phyloP scores from a whole-genome alignment of 2,329 filamentous ascomycete genomes.

The Penicillium sp. region DNA sequence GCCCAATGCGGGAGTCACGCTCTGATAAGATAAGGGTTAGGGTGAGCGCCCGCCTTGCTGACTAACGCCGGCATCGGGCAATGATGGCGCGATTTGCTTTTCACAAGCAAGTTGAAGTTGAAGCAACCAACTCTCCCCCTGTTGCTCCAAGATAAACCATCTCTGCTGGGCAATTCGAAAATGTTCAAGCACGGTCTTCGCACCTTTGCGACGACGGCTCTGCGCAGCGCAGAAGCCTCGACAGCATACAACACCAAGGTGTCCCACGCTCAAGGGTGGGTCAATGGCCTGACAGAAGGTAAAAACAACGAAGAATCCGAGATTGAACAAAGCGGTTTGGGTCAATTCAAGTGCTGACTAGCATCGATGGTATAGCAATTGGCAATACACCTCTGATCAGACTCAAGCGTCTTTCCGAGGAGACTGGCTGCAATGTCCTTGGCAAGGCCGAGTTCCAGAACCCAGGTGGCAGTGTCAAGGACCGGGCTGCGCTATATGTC shows the following conservation, averaged over 20 bases:
- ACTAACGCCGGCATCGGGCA: slow-evolving; percentile 25
- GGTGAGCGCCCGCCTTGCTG: slow-evolving; percentile 20
- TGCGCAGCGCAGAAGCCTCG: slow-evolving; percentile 50
- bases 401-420: slow-evolving; percentile 78
- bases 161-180: slow-evolving; percentile 15
- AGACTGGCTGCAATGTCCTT: slow-evolving; percentile 89
- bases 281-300: slow-evolving; percentile 79
- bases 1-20: slow-evolving; percentile 4
- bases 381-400: slow-evolving; percentile 95
- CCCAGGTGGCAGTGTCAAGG: slow-evolving; percentile 92
- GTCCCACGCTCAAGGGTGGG: slow-evolving; percentile 73
- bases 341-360: background rate
- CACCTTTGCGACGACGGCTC: slow-evolving; percentile 62
- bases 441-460: slow-evolving; percentile 99
- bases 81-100: slow-evolving; percentile 6
- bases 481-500: slow-evolving; percentile 90
- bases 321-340: background rate
- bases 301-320: slow-evolving; percentile 25
- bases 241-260: slow-evolving; percentile 65
- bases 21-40: slow-evolving; percentile 31
- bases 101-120: background rate
- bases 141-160: background rate
- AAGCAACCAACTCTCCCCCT: background rate
- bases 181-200: slow-evolving; percentile 71
- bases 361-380: slow-evolving; percentile 61